Evolutionary conservation across 176 grass and related monocot genomes (phyloP).

Genomic region (Triticum timopheevii): DNA sequence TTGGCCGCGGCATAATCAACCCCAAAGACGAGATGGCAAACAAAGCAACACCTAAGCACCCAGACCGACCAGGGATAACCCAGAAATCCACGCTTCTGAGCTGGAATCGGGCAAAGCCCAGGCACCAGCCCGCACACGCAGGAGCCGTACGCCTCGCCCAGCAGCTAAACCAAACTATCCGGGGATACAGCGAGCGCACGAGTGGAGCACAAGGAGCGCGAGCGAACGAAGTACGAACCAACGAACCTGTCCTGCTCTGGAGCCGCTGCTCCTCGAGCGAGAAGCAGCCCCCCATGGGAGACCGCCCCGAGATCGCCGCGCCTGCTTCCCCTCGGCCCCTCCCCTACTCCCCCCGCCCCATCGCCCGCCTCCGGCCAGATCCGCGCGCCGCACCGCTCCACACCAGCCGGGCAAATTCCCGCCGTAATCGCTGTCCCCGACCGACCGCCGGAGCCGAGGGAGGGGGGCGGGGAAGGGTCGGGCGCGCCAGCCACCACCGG

Average conservation of each 20-base stretch:
- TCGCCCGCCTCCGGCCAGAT: constrained; percentile 38
- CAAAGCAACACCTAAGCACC: background rate
- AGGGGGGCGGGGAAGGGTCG: too few species aligned
- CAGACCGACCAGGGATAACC: background rate
- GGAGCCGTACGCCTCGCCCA: background rate
- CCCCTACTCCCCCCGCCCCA: constrained; percentile 26
- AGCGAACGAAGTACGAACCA: too few species aligned
- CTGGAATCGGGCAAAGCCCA: background rate
- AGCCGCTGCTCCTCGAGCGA: constrained; percentile 79
- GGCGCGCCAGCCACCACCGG: too few species aligned
- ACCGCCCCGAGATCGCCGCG: constrained; percentile 37
- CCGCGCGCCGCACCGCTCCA: constrained; percentile 34
- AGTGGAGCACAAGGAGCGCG: background rate
- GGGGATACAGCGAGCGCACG: background rate
- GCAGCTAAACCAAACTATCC: too few species aligned
- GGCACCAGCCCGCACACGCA: background rate
- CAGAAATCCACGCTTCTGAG: background rate
- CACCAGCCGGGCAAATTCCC: background rate
- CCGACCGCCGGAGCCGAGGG: background rate
- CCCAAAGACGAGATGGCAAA: background rate
- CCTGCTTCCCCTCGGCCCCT: constrained; percentile 24
- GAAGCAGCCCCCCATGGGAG: constrained; percentile 84
- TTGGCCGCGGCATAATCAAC: background rate
- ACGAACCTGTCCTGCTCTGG: constrained; percentile 66
- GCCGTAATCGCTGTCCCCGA: background rate